Percentiles rank a stretch among this genome's conserved stretches.
phyloP scores from a whole-genome alignment of 2,329 filamentous ascomycete genomes.

The Nannizziopsis arthrosporioides region DNA sequence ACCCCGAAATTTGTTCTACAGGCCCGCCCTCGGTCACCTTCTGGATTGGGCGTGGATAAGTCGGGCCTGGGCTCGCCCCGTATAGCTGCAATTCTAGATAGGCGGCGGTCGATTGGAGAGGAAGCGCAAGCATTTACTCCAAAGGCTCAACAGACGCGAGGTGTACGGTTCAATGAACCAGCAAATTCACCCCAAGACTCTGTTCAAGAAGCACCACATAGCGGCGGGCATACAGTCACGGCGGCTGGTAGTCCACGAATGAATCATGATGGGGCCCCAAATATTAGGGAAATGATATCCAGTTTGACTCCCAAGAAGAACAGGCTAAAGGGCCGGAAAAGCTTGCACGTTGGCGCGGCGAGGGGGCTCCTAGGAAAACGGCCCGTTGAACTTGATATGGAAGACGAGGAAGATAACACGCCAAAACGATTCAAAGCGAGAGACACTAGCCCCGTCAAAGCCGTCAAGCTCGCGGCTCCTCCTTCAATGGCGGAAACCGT shows the following conservation, averaged over 20 bases:
- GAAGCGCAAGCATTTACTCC: slow-evolving; percentile 53
- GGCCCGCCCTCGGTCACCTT: slow-evolving; percentile 48
- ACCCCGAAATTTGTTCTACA: slow-evolving; percentile 56
- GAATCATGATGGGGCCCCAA: slow-evolving; percentile 53
- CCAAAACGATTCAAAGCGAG: slow-evolving; percentile 59
- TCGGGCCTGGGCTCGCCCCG: slow-evolving; percentile 64
- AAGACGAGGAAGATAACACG: slow-evolving; percentile 45
- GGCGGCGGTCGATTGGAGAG: slow-evolving; percentile 60
- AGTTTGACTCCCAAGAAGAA: slow-evolving; percentile 67
- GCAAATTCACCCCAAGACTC: slow-evolving; percentile 42
- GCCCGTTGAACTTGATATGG: slow-evolving; percentile 56
- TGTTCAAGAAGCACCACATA: slow-evolving; percentile 52
- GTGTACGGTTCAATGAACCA: slow-evolving; percentile 56
- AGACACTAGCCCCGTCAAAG: slow-evolving; percentile 66
- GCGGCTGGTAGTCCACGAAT: slow-evolving; percentile 43
- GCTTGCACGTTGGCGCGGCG: slow-evolving; percentile 62
- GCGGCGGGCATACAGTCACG: background rate
- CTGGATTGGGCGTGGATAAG: slow-evolving; percentile 58
- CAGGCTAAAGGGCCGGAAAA: slow-evolving; percentile 56
- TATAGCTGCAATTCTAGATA: slow-evolving; percentile 58
- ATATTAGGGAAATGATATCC: slow-evolving; percentile 64
- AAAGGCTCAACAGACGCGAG: slow-evolving; percentile 29
- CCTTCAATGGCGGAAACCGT: slow-evolving; percentile 55
- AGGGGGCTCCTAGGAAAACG: slow-evolving; percentile 63
- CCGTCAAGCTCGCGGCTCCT: slow-evolving; percentile 56